Conservation (phyloP, 1,284 basidiomycete genomes). For the Polyporus tsugae region DNA sequence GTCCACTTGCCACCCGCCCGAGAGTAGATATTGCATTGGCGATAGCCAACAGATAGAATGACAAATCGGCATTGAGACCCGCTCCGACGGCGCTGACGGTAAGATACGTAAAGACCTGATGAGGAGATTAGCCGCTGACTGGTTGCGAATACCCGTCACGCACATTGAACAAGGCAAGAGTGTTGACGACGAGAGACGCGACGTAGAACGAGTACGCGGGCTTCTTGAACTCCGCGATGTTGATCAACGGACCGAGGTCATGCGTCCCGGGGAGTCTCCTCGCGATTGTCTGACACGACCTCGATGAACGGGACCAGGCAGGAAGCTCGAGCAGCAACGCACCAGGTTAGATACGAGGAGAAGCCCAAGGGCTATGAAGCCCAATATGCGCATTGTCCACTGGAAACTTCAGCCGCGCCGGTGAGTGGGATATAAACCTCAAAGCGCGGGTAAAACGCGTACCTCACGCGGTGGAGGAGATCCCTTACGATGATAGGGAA, state of each 20-base stretch:
- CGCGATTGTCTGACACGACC: background rate
- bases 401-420: background rate
- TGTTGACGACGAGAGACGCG: background rate
- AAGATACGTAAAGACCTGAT: background rate
- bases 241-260: background rate
- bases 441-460: background rate
- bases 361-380: slow-evolving; percentile 54
- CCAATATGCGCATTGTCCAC: slow-evolving; percentile 68
- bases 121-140: background rate
- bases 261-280: background rate
- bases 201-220: slow-evolving; percentile 3
- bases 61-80: slow-evolving; percentile 45
- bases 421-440: background rate
- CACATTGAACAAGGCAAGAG: background rate
- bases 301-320: background rate
- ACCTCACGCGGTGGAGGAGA: slow-evolving; percentile 47
- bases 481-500: slow-evolving; percentile 51
- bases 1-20: slow-evolving; percentile 49
- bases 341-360: slow-evolving; percentile 53
- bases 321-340: background rate
- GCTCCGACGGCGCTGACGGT: slow-evolving; percentile 22
- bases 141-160: background rate
- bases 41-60: slow-evolving; percentile 55
- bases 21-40: slow-evolving; percentile 50
- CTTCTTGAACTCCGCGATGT: background rate